Conservation (phyloP, 1,139 yeast species). For the Kluyveromyces marxianus region DNA sequence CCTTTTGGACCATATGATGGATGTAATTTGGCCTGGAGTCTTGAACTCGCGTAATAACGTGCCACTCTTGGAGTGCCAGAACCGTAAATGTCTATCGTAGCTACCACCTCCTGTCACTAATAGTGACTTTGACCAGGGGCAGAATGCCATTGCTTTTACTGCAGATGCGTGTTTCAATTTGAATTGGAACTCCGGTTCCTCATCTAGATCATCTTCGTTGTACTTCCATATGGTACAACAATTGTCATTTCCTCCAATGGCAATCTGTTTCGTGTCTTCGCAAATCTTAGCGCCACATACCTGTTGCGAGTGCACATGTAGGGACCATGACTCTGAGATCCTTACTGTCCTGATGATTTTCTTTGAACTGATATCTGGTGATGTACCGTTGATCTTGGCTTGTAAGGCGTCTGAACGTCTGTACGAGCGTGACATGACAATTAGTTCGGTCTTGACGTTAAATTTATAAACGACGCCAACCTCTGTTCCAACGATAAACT, state of each 20-base stretch:
- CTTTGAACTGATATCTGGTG: neutral
- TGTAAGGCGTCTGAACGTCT: neutral
- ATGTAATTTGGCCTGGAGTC: conserved; percentile 71
- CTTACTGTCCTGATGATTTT: neutral
- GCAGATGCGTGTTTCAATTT: conserved; percentile 64
- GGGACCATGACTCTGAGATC: conserved; percentile 3
- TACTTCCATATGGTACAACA: conserved; percentile 64
- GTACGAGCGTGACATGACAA: neutral
- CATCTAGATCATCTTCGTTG: conserved; percentile 22
- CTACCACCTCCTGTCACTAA: conserved; percentile 83
- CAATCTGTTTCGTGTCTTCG: conserved; percentile 41
- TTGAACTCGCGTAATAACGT: conserved; percentile 48
- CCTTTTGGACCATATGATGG: conserved; percentile 65
- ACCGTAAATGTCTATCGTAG: conserved; percentile 56
- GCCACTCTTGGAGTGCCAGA: conserved; percentile 81
- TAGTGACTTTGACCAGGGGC: conserved; percentile 69
- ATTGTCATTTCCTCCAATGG: conserved; percentile 72
- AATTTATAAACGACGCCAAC: conserved; percentile 51
- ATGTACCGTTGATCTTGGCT: neutral
- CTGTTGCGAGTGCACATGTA: conserved; percentile 15
- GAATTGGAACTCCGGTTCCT: conserved; percentile 39
- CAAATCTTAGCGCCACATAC: conserved; percentile 45
- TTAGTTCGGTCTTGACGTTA: conserved; percentile 10
- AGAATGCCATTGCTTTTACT: conserved; percentile 72
- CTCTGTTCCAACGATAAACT: conserved; percentile 62